Percentiles rank a stretch among this genome's conserved stretches.
Conservation (phyloP, 495 filamentous ascomycete genomes). For the Xylaria grammica region DNA sequence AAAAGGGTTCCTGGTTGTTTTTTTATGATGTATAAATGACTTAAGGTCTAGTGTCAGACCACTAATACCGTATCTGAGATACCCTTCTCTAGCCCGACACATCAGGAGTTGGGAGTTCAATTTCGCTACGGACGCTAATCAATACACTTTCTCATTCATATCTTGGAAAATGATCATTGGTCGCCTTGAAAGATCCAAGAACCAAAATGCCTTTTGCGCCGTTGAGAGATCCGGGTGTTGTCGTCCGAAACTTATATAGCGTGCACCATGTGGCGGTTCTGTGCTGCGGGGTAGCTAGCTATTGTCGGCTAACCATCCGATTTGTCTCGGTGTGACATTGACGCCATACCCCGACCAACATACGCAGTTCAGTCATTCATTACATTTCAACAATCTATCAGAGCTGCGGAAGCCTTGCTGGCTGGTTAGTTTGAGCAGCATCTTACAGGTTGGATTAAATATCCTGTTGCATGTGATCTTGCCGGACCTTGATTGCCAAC, state of each 20-base stretch:
- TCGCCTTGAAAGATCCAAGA: neutral
- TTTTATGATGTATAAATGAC: conserved; percentile 44
- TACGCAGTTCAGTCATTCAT: no score
- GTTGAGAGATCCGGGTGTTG: neutral
- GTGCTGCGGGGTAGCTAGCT: conserved; percentile 13
- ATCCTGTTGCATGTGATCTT: no score
- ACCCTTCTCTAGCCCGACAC: conserved; percentile 37
- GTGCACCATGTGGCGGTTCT: neutral
- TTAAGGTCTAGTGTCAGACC: conserved; percentile 30
- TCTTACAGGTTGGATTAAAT: no score
- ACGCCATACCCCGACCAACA: no score
- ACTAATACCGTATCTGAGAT: conserved; percentile 40
- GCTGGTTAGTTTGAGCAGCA: no score
- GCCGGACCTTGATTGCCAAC: no score
- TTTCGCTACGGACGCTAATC: conserved; percentile 36
- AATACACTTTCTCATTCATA: conserved; percentile 29
- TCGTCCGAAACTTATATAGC: neutral
- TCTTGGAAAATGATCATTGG: neutral
- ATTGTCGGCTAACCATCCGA: neutral
- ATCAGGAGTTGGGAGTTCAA: conserved; percentile 35
- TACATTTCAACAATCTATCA: no score
- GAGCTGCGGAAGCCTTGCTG: no score
- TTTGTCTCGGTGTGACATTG: neutral
- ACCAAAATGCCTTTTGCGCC: no score
- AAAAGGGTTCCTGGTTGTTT: conserved; percentile 24